phyloP scores from a whole-genome alignment of 2,329 filamentous ascomycete species.

The Colletotrichum siamense region DNA sequence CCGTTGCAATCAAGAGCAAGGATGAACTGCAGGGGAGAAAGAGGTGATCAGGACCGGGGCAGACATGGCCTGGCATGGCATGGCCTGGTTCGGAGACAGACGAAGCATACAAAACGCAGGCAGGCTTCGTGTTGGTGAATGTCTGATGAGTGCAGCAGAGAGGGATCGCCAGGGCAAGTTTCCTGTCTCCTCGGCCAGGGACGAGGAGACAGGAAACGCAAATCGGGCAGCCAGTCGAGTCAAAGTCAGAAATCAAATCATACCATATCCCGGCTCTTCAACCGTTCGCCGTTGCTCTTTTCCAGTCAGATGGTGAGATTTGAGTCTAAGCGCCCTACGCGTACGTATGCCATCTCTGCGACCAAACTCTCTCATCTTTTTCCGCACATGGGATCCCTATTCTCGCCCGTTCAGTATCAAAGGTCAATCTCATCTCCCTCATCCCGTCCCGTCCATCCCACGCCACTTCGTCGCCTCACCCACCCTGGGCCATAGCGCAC shows the following conservation, averaged over 20 bases:
- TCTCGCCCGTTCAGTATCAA: background rate
- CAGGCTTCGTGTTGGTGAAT: background rate
- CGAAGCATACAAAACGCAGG: background rate
- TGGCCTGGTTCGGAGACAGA: background rate
- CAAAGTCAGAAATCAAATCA: background rate
- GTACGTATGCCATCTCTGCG: background rate
- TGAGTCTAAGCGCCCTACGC: background rate
- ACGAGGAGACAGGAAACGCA: background rate
- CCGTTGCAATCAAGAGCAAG: background rate
- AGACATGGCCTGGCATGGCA: background rate
- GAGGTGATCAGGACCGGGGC: background rate
- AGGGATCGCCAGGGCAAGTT: conserved; percentile 5
- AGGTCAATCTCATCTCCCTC: background rate
- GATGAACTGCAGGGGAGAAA: background rate
- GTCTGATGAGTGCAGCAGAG: background rate
- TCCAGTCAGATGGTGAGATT: background rate
- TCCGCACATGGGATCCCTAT: background rate
- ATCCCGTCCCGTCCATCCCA: background rate
- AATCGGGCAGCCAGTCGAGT: background rate
- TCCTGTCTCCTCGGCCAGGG: no score
- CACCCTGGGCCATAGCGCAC: background rate
- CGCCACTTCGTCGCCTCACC: background rate
- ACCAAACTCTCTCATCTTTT: background rate
- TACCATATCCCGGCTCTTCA: background rate
- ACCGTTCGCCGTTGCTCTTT: background rate